Percentiles rank a stretch among this genome's conserved stretches.
Conservation (phyloP, 2,329 filamentous ascomycete genomes). For the Monilinia vaccinii-corymbosi region DNA sequence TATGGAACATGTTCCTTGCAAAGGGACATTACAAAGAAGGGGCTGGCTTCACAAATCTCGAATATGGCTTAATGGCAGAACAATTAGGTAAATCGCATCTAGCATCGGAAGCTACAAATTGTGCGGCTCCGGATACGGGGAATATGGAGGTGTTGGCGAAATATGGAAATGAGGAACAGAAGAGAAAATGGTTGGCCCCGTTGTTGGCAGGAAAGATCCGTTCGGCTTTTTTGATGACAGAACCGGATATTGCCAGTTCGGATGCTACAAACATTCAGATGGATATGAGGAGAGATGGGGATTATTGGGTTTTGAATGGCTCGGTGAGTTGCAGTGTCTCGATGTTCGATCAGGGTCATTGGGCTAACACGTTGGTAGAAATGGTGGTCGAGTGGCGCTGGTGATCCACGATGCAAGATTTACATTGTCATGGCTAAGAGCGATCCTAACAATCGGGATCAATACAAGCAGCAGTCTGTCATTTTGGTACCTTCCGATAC, state of each 20-base stretch:
- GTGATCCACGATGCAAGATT: constrained; percentile 82
- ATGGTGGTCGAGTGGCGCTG: constrained; percentile 98
- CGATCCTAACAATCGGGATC: constrained; percentile 62
- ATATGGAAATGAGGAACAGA: constrained; percentile 80
- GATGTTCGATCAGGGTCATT: neutral
- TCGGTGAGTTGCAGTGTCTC: constrained; percentile 42
- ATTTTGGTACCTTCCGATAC: constrained; percentile 75
- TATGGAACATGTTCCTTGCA: constrained; percentile 98
- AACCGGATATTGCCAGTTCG: constrained; percentile 77
- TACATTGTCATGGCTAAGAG: constrained; percentile 97
- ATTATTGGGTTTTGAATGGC: constrained; percentile 87
- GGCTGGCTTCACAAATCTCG: constrained; percentile 87
- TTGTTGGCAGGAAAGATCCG: constrained; percentile 78
- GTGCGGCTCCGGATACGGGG: constrained; percentile 82
- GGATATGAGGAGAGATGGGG: constrained; percentile 70
- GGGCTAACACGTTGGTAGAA: constrained; percentile 47
- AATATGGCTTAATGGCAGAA: constrained; percentile 97
- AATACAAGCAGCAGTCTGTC: constrained; percentile 88
- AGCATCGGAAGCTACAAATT: constrained; percentile 84
- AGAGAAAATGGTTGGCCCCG: constrained; percentile 72
- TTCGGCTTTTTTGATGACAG: constrained; percentile 89
- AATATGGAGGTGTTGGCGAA: constrained; percentile 95
- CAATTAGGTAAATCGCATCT: constrained; percentile 77
- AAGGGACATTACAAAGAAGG: constrained; percentile 94
- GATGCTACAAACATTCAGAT: constrained; percentile 92